These are phyloP conservation scores for Cutaneotrichosporon dermatis DNA, from an alignment of 1,284 basidiomycete species.

Conservation along the genomic window DNA sequence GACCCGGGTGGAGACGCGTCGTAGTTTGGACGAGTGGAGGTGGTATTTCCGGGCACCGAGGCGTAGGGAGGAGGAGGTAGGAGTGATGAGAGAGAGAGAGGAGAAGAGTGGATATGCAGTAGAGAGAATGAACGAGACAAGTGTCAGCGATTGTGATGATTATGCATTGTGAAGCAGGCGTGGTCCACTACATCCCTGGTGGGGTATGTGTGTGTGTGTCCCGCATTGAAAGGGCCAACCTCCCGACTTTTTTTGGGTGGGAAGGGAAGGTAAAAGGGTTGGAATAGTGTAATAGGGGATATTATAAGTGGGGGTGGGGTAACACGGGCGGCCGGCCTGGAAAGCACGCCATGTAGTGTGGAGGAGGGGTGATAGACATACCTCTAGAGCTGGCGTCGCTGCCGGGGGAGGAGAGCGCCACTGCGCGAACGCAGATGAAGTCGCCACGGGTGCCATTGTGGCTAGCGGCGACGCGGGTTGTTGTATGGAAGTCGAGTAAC, in stretches of 20 bases:
- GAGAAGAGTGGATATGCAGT: neutral
- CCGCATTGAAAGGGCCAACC: neutral
- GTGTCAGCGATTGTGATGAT: neutral
- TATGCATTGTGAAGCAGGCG: no score
- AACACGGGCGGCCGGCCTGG: no score
- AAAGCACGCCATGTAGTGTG: neutral
- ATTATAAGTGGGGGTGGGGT: no score
- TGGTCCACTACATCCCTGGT: no score
- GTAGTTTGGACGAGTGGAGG: neutral
- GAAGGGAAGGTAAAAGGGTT: neutral
- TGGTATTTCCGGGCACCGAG: no score
- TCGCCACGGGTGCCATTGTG: slow-evolving; percentile 12
- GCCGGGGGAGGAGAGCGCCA: slow-evolving; percentile 11
- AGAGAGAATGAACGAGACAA: neutral
- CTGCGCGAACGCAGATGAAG: slow-evolving; percentile 1
- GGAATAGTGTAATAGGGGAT: neutral
- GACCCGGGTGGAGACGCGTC: slow-evolving; percentile 3
- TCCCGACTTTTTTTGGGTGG: slow-evolving; percentile 8
- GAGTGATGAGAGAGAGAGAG: neutral
- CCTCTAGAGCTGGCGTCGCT: slow-evolving; percentile 8
- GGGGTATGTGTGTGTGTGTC: no score
- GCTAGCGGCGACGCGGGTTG: neutral
- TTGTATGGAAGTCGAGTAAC: neutral
- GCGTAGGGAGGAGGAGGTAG: neutral
- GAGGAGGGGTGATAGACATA: slow-evolving; percentile 3